Conservation (phyloP, 768 basidiomycete genomes). For the Amyloporia xantha region DNA sequence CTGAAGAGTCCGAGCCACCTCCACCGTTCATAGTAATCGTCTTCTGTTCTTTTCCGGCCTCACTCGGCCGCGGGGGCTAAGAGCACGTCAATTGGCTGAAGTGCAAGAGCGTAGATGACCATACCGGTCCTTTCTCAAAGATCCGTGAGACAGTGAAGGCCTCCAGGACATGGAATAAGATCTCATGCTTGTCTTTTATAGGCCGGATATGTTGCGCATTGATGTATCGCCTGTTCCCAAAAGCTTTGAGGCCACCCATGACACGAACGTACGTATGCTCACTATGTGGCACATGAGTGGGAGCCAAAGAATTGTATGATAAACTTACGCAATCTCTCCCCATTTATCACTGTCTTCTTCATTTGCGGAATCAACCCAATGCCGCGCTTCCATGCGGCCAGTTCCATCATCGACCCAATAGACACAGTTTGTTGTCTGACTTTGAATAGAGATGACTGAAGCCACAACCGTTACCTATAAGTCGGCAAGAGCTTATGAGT, state of each 20-base stretch:
- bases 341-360: conserved; percentile 48
- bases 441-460: conserved; percentile 59
- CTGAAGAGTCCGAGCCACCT: conserved; percentile 17
- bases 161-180: conserved; percentile 79
- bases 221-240: conserved; percentile 76
- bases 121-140: conserved; percentile 60
- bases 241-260: conserved; percentile 75
- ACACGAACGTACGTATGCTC: conserved; percentile 76
- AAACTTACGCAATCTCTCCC: conserved; percentile 40
- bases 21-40: conserved; percentile 1
- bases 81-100: neutral
- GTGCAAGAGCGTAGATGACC: conserved; percentile 13
- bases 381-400: conserved; percentile 67
- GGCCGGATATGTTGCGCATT: conserved; percentile 69
- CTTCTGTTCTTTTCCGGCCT: conserved; percentile 6
- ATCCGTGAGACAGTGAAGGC: conserved; percentile 61
- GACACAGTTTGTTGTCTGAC: conserved; percentile 73
- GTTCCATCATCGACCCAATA: conserved; percentile 86
- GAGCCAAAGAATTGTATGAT: neutral
- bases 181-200: conserved; percentile 65
- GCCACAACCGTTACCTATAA: conserved; percentile 67
- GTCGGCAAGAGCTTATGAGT: too few relatives aligned
- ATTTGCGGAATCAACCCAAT: conserved; percentile 69
- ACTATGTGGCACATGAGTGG: conserved; percentile 32
- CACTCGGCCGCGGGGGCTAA: conserved; percentile 16